Base-by-base conservation (phyloP, 75 land plant species). In the Sequoiadendron giganteum region DNA sequence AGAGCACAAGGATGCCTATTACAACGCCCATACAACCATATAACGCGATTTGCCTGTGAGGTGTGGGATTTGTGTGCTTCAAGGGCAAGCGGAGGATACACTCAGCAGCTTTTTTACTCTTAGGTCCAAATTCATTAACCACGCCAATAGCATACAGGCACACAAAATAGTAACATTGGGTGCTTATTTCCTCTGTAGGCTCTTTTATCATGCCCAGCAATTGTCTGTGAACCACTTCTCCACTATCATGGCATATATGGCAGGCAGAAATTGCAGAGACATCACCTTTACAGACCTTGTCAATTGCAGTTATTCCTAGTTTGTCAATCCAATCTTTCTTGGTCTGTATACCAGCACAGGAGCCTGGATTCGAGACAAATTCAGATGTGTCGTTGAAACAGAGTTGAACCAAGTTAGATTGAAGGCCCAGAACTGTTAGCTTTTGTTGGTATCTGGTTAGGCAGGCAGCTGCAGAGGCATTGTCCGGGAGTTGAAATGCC, bases 391-490 rank as follows among this genome's bases (percentile, higher is more conserved):
- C 55, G 36, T 75, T 73, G 48, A 95, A 93, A 87, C 93, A 94
- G 15, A 15, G 38, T 15, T 77, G 73, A 43, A 89, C 90, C 28
- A 93, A 58, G 58, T 88, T 16, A 47, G 80, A 1, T 16, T 85
- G 39, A 28, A 91, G 87, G 75, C 88, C 89, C 32, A 91, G 86
- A 34, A 80, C 38, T 38, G 30, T 10, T 54, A 90, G 88, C 55
- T 87, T 39, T 38, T 86, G 16, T 30, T 92, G 93, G 89, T 88
- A 90, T 19, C 16, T 82, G 13, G 21, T 28, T 61, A 95, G 70
- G 92, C 98, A 97, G 58, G 93, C 89, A 75, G 42, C 70, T 40
- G 89, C 91, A 38, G 97, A 91, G 75, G 92, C 58, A 28, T 85
- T 38, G 85, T 91, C 90, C 30, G 94, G 93, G 18, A 97, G 89